Base-by-base conservation (phyloP, 2,329 filamentous ascomycete genomes). In the Aureobasidium sp. region DNA sequence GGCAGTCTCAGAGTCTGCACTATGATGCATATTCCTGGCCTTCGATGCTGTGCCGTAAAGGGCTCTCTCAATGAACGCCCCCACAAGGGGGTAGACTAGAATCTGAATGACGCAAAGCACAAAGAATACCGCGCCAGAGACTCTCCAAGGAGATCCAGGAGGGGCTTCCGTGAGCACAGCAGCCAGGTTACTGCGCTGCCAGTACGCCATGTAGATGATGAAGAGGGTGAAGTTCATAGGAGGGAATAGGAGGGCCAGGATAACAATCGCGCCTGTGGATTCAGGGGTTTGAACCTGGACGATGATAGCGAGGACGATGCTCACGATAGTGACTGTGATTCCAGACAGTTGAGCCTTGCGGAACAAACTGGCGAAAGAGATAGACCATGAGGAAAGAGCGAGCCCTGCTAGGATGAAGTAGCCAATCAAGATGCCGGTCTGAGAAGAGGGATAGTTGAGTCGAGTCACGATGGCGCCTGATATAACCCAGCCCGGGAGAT, bases 221-320 rank as follows among this genome's bases (percentile, higher is more conserved):
- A 95, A 96, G 76, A 91, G 94, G 18, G 95, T 91, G 74, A 94
- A 97, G 72, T 94, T 95, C 83, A 95, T 97, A 0, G 95, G 93
- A 0, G 93, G 88, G 75, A 98, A 98, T 0, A 98, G 78, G 18
- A 97, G 75, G 67, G 91, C 91, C 16, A 97, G 82, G 4, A 93
- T 81, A 8, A 87, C 85, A 4, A 95, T 92, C 1, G 89, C 85
- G 1, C 81, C 89, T 0, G 90, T 92, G 11, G 80, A 82, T 4
- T 89, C 88, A 1, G 84, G 84, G 0, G 86, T 89, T 23, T 93
- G 82, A 20, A 93, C 88, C 77, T 98, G 95, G 0, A 94, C 91
- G 27, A 97, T 82, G 71, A 98, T 92, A 20, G 92, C 94, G 1
- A 98, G 83, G 2, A 97, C 79, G 31, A 97, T 85, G 16, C 88